Conservation (phyloP, 441 rosid genomes). For the Arabidopsis lyrata region DNA sequence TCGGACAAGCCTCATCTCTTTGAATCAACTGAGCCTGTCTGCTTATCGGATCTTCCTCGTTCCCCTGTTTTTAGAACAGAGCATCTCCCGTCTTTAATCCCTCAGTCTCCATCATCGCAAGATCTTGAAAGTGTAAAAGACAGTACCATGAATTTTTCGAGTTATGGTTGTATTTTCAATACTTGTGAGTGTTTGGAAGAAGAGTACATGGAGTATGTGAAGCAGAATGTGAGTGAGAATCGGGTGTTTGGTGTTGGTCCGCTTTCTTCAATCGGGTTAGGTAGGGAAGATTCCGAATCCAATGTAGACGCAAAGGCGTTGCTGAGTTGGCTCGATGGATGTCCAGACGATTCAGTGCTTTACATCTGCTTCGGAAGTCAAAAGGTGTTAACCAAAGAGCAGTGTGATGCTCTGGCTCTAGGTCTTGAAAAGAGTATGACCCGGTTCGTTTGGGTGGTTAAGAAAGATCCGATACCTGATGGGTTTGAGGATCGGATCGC, state of each 20-base stretch:
- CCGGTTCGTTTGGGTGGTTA: constrained; percentile 63
- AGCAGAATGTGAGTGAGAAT: constrained; percentile 43
- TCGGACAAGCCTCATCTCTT: constrained; percentile 35
- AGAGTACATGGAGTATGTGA: constrained; percentile 44
- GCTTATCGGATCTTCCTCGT: constrained; percentile 51
- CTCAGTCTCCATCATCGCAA: constrained; percentile 33
- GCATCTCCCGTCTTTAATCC: constrained; percentile 51
- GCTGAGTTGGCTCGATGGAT: constrained; percentile 56
- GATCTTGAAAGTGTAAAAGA: constrained; percentile 45
- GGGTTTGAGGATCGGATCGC: constrained; percentile 53
- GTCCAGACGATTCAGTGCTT: constrained; percentile 57
- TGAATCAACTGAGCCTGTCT: constrained; percentile 28
- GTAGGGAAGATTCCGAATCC: neutral
- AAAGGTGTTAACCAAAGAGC: constrained; percentile 46
- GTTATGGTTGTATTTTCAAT: constrained; percentile 57
- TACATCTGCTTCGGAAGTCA: constrained; percentile 70
- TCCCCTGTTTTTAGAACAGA: constrained; percentile 52
- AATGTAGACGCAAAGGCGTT: constrained; percentile 15
- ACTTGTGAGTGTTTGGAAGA: constrained; percentile 52
- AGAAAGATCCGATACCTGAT: constrained; percentile 46
- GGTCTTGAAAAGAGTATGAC: constrained; percentile 56
- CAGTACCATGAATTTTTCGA: constrained; percentile 35
- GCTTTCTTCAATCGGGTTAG: constrained; percentile 47
- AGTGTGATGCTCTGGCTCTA: constrained; percentile 54
- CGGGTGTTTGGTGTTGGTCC: constrained; percentile 61